Percentiles rank a stretch among this genome's conserved stretches.
Evolutionary conservation across 2,329 filamentous ascomycete species (phyloP).

Genomic region (Sporothrix globosa): DNA sequence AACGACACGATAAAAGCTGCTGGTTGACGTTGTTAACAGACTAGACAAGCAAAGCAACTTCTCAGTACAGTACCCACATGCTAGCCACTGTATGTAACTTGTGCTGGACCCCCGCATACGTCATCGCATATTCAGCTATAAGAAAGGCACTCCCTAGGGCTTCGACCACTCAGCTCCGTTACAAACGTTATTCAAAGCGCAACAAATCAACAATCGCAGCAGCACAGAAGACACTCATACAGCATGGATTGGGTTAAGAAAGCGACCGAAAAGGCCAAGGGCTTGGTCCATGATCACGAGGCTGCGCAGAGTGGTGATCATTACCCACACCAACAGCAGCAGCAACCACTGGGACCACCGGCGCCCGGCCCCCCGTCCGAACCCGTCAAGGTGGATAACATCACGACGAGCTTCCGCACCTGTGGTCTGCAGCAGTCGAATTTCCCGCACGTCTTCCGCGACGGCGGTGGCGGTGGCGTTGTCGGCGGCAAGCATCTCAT

Average conservation of each 20-base stretch:
- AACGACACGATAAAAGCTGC: neutral
- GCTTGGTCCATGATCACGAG: conserved; percentile 29
- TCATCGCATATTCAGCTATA: conserved; percentile 17
- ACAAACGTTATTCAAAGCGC: neutral
- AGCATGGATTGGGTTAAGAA: conserved; percentile 33
- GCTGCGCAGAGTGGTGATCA: neutral
- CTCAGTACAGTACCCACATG: neutral
- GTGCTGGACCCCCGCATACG: neutral
- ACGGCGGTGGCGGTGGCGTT: conserved; percentile 36
- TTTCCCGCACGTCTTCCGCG: conserved; percentile 35
- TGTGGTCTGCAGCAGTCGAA: conserved; percentile 35
- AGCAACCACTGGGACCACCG: neutral
- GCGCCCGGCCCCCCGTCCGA: neutral
- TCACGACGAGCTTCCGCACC: conserved; percentile 24
- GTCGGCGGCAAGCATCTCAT: conserved; percentile 34
- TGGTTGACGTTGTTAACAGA: neutral
- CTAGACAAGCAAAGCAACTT: neutral
- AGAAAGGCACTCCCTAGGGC: neutral
- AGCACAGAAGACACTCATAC: neutral
- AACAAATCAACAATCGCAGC: neutral
- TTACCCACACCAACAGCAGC: neutral
- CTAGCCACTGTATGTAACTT: neutral
- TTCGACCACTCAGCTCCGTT: neutral
- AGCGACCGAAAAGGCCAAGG: conserved; percentile 29
- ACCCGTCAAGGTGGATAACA: conserved; percentile 21